Base-by-base conservation (phyloP, 345 rosid genomes). In the Heritiera littoralis region DNA sequence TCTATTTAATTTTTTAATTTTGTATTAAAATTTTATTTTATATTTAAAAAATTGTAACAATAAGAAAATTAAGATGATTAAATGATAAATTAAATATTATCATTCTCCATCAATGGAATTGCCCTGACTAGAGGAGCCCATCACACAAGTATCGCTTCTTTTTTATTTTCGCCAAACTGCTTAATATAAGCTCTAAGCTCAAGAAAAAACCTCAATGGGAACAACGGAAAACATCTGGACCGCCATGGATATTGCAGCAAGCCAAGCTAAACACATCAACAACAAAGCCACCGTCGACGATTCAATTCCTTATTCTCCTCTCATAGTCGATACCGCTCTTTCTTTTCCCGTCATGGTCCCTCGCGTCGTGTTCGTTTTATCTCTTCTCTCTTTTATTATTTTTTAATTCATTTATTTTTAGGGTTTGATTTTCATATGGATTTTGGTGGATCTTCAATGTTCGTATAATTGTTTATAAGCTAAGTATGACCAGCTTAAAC, bases 351-450 rank as follows among this genome's bases (percentile, higher is more conserved):
- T 76, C 18, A 87, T 90, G 90, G 73, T 87, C 61, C 92, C 94
- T 79, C 88, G 80, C 82, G 72, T 95, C 89, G 84, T 92, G 99
- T 95, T 69, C 82, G 93, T 69, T 82, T 30, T 38, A 23, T 18
- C 58, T 48, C n/a, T 3, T 61, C 41, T 35, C 11, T 55, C 51
- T 65, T 61, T 45, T 56, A 4, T 30, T 65, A 30, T 66, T 35
- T 70, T 35, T 9, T 3, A 43, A 14, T 48, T 67, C 43, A 30
- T 51, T 79, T 28, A 7, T 7, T 5, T 32, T 35, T 5, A 66
- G 67, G 28, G 32, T 43, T 54, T 69, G 4, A 52, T 45, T 72
- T 56, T 32, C 61, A 18, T 9, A 17, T 72, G 1, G 41, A 15
- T 15, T 8, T n/a, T 35, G 5, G 18, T 49, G 32, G 51, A 81